phyloP scores from a whole-genome alignment of 495 filamentous ascomycete genomes.

The Xylaria intraflava region DNA sequence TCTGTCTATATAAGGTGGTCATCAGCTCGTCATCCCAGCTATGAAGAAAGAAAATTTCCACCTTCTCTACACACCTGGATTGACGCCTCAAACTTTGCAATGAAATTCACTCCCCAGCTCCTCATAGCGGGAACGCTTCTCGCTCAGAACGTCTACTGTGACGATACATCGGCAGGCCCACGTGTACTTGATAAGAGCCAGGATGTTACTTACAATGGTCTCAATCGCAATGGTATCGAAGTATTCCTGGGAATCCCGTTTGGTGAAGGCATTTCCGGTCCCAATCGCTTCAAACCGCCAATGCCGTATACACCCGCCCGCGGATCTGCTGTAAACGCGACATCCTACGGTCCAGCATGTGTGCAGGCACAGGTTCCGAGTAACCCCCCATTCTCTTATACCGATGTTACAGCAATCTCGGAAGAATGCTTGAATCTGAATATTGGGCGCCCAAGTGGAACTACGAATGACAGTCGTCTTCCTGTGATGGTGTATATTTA shows the following conservation, averaged over 20 bases:
- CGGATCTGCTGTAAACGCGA: slow-evolving; percentile 34
- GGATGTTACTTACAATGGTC: slow-evolving; percentile 24
- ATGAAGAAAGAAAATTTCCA: too few species aligned
- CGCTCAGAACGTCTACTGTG: not conserved
- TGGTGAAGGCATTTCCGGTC: slow-evolving; percentile 36
- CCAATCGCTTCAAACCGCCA: slow-evolving; percentile 41
- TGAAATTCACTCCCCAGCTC: not conserved
- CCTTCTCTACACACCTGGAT: too few species aligned
- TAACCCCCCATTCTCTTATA: slow-evolving; percentile 24
- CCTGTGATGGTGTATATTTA: slow-evolving; percentile 45
- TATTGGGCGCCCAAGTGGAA: slow-evolving; percentile 32
- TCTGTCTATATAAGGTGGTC: too few species aligned
- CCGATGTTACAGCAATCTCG: slow-evolving; percentile 29
- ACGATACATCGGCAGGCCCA: not conserved
- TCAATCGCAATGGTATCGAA: slow-evolving; percentile 31
- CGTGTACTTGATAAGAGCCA: slow-evolving; percentile 13
- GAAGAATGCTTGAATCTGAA: slow-evolving; percentile 44
- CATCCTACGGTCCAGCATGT: slow-evolving; percentile 35
- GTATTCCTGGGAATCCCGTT: slow-evolving; percentile 43
- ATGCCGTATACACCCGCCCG: slow-evolving; percentile 21
- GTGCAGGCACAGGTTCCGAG: slow-evolving; percentile 28
- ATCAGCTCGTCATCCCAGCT: too few species aligned
- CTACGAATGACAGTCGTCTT: slow-evolving; percentile 23
- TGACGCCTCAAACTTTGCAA: too few species aligned
- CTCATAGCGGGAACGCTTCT: not conserved